Percentiles rank a stretch among this genome's conserved stretches.
Conservation (phyloP, 78 protist genomes). For the Tieghemostelium lacteum region DNA sequence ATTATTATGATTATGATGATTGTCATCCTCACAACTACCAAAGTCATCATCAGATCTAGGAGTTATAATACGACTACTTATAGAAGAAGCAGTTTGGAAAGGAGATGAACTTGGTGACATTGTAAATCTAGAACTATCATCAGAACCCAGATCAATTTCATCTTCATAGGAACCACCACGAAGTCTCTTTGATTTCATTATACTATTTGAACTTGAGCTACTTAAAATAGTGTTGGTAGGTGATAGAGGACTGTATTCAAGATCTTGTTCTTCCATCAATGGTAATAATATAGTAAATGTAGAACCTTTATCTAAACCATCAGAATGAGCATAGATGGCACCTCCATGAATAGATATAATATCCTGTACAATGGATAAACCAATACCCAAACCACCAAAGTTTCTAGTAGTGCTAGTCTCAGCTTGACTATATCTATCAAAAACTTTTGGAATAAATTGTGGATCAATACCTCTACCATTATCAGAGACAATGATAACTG, state of each 20-base stretch:
- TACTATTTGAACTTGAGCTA: background rate
- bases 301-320: conserved; percentile 44
- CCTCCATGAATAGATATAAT: conserved; percentile 53
- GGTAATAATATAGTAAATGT: conserved; percentile 32
- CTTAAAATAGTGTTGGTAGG: background rate
- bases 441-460: conserved; percentile 43
- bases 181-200: background rate
- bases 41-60: background rate
- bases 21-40: background rate
- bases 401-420: conserved; percentile 52
- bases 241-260: background rate
- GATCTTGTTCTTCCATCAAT: background rate
- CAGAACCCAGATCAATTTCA: too few relatives aligned
- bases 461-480: conserved; percentile 46
- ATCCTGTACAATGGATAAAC: conserved; percentile 45
- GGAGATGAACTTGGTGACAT: too few relatives aligned
- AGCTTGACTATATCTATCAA: conserved; percentile 60
- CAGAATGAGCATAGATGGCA: conserved; percentile 22
- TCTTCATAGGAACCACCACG: too few relatives aligned
- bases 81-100: too few relatives aligned
- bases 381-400: conserved; percentile 65
- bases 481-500: conserved; percentile 19
- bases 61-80: too few relatives aligned
- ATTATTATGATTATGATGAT: too few relatives aligned
- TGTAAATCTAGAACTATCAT: too few relatives aligned